Evolutionary conservation across 2,329 filamentous ascomycete species (phyloP).

Genomic region (Aspergillus vadensis): DNA sequence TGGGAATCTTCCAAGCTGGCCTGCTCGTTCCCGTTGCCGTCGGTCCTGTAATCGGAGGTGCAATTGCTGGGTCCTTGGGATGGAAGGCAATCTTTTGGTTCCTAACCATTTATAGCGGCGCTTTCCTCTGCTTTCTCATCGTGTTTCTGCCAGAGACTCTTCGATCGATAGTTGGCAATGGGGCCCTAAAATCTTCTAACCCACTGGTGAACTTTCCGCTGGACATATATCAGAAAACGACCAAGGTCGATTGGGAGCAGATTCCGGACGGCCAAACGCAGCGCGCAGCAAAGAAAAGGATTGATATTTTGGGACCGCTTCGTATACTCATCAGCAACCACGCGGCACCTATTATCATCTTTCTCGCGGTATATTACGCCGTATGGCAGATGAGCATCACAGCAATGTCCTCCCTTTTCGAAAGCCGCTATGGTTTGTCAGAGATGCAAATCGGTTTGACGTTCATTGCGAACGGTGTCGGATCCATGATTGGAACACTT

Average conservation of each 20-base stretch:
- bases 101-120: constrained; percentile 54
- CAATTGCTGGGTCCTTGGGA: constrained; percentile 64
- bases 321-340: constrained; percentile 51
- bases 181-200: constrained; percentile 13
- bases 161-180: constrained; percentile 42
- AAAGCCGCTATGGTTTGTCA: constrained; percentile 45
- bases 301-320: constrained; percentile 52
- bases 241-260: constrained; percentile 2
- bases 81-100: constrained; percentile 75
- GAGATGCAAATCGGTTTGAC: constrained; percentile 53
- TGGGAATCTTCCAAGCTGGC: constrained; percentile 66
- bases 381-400: constrained; percentile 61
- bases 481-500: constrained; percentile 57
- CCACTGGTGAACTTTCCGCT: constrained; percentile 10
- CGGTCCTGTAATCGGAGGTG: constrained; percentile 64
- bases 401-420: constrained; percentile 54
- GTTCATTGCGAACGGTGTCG: constrained; percentile 59
- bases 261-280: not conserved
- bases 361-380: constrained; percentile 54
- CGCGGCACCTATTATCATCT: constrained; percentile 50
- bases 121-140: constrained; percentile 49
- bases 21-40: constrained; percentile 55
- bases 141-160: constrained; percentile 56
- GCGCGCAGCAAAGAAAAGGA: constrained; percentile 30
- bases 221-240: constrained; percentile 7